Conservation (phyloP, 225 moss, liverwort and hornwort species). For the Anthoceros angustus region DNA sequence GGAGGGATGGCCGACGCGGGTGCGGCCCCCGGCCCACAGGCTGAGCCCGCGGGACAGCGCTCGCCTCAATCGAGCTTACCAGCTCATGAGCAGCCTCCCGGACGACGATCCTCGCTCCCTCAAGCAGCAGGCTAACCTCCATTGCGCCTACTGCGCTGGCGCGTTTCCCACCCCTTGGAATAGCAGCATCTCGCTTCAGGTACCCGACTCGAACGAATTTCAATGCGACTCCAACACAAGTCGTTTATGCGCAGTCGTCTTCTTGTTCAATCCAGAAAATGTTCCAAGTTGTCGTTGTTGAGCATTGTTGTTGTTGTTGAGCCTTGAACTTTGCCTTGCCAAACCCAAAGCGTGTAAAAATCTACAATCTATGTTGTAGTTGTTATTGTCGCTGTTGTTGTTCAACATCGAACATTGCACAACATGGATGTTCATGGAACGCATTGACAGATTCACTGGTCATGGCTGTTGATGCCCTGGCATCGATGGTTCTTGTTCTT, state of each 20-base stretch:
- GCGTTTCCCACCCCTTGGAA: background rate
- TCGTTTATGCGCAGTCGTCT: no score
- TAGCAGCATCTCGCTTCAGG: background rate
- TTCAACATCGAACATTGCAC: no score
- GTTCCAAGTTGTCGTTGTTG: no score
- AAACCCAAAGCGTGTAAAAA: no score
- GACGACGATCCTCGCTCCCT: slow-evolving; percentile 1
- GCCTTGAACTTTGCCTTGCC: no score
- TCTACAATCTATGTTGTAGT: no score
- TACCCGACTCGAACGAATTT: background rate
- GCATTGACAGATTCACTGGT: background rate
- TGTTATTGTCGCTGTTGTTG: no score
- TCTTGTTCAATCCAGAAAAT: no score
- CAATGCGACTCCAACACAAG: background rate
- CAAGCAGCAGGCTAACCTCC: background rate
- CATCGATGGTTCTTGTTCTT: background rate
- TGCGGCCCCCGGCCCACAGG: background rate
- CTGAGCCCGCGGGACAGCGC: background rate
- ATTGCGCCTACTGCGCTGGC: background rate
- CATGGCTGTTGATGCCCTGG: background rate
- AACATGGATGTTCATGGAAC: background rate
- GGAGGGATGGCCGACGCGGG: background rate
- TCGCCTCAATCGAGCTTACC: background rate
- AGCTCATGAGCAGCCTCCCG: background rate
- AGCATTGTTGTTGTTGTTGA: no score